Evolutionary conservation across 2,329 filamentous ascomycete genomes (phyloP).

Genomic region (Onygena corvina): DNA sequence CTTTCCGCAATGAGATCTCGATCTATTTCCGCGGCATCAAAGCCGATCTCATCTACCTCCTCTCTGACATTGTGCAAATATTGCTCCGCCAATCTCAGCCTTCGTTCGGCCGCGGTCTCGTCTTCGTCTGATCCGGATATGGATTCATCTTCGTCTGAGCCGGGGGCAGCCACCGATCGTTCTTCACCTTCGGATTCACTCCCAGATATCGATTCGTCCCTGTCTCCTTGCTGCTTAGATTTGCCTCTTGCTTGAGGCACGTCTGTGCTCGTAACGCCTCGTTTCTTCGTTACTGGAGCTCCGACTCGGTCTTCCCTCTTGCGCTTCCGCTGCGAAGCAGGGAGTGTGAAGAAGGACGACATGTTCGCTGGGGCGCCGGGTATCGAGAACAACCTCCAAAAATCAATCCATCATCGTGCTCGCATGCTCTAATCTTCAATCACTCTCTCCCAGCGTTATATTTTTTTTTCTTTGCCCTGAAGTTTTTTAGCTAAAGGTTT

Average conservation of each 20-base stretch:
- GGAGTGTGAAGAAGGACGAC: slow-evolving; percentile 93
- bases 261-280: slow-evolving; percentile 30
- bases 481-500: slow-evolving; percentile 12
- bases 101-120: slow-evolving; percentile 81
- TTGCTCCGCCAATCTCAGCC: slow-evolving; percentile 75
- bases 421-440: not conserved
- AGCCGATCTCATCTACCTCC: slow-evolving; percentile 72
- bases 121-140: slow-evolving; percentile 53
- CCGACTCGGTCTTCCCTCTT: slow-evolving; percentile 51
- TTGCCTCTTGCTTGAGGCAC: slow-evolving; percentile 28
- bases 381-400: not conserved
- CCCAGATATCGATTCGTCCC: slow-evolving; percentile 75
- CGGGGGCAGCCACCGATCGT: slow-evolving; percentile 31
- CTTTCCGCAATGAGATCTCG: slow-evolving; percentile 82
- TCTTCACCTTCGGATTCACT: slow-evolving; percentile 63
- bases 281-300: slow-evolving; percentile 36
- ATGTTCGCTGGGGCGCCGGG: slow-evolving; percentile 37
- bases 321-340: slow-evolving; percentile 77
- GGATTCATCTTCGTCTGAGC: slow-evolving; percentile 33
- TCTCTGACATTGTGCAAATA: slow-evolving; percentile 84
- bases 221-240: slow-evolving; percentile 25
- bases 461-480: slow-evolving; percentile 10
- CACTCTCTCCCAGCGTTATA: not conserved
- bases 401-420: not conserved
- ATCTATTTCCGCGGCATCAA: slow-evolving; percentile 90